phyloP scores from a whole-genome alignment of 2,329 filamentous ascomycete species.

The Neophaeococcomyces mojaviensis region DNA sequence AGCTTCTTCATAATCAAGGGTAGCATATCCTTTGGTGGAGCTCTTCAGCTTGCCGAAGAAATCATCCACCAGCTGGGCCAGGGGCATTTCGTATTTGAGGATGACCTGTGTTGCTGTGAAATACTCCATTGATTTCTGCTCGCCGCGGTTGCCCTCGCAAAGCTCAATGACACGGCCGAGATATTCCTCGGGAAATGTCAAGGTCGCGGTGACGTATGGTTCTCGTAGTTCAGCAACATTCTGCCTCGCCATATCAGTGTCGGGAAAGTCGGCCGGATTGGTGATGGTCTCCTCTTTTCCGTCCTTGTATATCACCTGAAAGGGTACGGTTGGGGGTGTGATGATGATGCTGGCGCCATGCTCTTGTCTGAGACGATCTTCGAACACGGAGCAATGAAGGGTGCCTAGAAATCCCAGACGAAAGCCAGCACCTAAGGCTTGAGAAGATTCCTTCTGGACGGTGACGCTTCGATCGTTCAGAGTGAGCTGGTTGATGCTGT shows the following conservation, averaged over 20 bases:
- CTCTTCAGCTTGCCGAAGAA: constrained; percentile 96
- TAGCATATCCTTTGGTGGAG: constrained; percentile 88
- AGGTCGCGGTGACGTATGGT: constrained; percentile 71
- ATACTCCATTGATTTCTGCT: constrained; percentile 81
- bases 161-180: constrained; percentile 90
- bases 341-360: constrained; percentile 94
- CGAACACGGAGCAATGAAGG: constrained; percentile 96
- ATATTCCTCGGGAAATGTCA: constrained; percentile 90
- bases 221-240: constrained; percentile 59
- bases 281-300: constrained; percentile 72
- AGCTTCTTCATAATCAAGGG: constrained; percentile 91
- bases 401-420: constrained; percentile 92
- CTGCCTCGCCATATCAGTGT: constrained; percentile 51
- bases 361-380: constrained; percentile 88
- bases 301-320: constrained; percentile 71
- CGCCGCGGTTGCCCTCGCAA: constrained; percentile 80
- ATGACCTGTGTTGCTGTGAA: constrained; percentile 92
- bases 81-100: constrained; percentile 80
- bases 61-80: constrained; percentile 88
- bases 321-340: constrained; percentile 89
- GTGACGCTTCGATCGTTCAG: constrained; percentile 95
- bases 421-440: constrained; percentile 90
- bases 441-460: constrained; percentile 85
- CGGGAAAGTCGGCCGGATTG: constrained; percentile 83
- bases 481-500: constrained; percentile 87